A percentile compares a stretch with the other conserved stretches of the same genome.
Conservation (phyloP, 305 asterid genomes). For the Solanum hybrid region DNA sequence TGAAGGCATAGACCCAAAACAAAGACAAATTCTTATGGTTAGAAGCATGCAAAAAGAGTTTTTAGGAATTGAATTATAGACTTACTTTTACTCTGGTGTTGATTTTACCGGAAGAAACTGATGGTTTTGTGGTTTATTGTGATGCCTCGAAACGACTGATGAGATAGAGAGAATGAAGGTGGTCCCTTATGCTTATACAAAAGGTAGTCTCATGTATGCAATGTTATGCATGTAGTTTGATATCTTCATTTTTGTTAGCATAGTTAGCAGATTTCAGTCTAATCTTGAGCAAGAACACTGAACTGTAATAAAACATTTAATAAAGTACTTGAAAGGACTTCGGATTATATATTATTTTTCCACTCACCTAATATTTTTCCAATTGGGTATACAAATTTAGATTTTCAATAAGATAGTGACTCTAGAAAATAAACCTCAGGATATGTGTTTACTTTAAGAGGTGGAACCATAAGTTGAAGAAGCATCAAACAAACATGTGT, state of each 20-base stretch:
- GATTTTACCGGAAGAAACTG: background rate
- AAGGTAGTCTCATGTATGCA: background rate
- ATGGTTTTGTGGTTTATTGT: background rate
- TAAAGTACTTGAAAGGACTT: background rate
- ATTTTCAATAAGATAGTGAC: background rate
- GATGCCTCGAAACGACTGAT: background rate
- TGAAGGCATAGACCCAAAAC: background rate
- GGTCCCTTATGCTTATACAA: background rate
- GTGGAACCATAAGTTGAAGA: background rate
- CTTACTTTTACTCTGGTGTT: background rate
- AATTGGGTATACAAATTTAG: background rate
- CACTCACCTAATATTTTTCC: background rate
- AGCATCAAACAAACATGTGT: background rate
- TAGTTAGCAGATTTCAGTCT: background rate
- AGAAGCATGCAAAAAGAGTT: background rate
- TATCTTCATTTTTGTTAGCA: background rate
- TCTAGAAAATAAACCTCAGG: background rate
- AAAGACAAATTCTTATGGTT: background rate
- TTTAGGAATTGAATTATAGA: background rate
- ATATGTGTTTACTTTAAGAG: background rate
- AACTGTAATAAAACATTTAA: no score
- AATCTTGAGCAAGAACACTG: background rate
- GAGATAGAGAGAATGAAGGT: background rate
- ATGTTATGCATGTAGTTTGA: background rate
- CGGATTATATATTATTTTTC: no score